Conservation (phyloP, 2,329 filamentous ascomycete genomes). For the Neonectria faginata region DNA sequence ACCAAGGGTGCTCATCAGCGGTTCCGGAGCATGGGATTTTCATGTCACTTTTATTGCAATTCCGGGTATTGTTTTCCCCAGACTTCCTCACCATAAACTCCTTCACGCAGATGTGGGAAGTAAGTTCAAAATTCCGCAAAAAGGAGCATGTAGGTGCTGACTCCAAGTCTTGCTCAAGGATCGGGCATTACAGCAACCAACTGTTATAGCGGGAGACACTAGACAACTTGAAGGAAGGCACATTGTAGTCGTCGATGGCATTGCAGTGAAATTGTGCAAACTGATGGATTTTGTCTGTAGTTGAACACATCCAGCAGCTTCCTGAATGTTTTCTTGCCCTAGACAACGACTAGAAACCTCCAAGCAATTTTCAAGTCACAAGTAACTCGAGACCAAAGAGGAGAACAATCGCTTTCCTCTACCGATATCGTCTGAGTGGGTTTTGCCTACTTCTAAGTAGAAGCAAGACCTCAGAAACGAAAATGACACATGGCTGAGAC, state of each 20-base stretch:
- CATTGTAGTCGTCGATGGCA: background rate
- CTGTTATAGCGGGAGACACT: background rate
- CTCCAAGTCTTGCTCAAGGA: background rate
- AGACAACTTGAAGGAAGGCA: background rate
- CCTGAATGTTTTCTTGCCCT: background rate
- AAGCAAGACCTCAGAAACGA: background rate
- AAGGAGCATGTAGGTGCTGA: background rate
- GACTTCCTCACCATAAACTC: background rate
- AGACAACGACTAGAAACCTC: background rate
- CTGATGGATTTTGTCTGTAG: background rate
- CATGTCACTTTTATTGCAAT: background rate
- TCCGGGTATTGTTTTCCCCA: background rate
- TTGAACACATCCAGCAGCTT: background rate
- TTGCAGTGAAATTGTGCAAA: background rate
- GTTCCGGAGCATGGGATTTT: background rate
- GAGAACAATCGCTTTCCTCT: background rate
- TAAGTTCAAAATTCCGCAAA: background rate
- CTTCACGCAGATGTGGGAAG: background rate
- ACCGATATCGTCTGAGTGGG: background rate
- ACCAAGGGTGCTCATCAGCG: background rate
- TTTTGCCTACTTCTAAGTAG: background rate
- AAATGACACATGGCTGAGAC: background rate
- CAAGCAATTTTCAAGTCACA: background rate
- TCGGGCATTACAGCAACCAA: background rate
- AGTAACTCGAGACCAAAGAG: background rate